Evolutionary conservation across 1,284 basidiomycete species (phyloP).

Genomic region (Leccinum pallidistipes): DNA sequence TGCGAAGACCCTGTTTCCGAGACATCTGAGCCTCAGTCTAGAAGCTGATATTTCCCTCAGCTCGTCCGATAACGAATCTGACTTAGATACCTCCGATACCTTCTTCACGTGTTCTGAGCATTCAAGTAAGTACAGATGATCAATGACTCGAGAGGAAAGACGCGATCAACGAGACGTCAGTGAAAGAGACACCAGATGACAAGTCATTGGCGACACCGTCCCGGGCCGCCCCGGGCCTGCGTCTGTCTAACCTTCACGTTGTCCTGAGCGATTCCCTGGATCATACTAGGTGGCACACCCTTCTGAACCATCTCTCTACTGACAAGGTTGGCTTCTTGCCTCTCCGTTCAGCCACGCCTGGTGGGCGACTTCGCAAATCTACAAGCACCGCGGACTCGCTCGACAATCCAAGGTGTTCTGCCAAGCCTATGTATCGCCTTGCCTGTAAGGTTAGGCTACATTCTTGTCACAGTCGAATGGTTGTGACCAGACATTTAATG

Average conservation of each 20-base stretch:
- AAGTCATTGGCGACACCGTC: neutral
- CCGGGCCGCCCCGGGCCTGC: neutral
- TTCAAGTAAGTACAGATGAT: neutral
- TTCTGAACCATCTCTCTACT: neutral
- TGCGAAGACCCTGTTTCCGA: neutral
- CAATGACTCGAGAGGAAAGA: neutral
- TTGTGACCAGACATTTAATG: neutral
- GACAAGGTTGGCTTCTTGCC: neutral
- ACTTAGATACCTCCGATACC: neutral
- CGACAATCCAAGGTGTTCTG: neutral
- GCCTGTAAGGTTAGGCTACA: neutral
- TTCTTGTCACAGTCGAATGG: neutral
- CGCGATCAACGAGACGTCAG: neutral
- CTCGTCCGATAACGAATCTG: neutral
- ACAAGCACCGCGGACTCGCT: neutral
- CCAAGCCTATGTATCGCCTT: neutral
- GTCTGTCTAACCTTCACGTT: neutral
- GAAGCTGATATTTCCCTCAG: neutral
- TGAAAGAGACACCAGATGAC: neutral
- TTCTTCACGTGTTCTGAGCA: neutral
- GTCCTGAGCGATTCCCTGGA: neutral
- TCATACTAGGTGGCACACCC: neutral
- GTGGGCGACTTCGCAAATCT: neutral
- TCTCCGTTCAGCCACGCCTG: neutral
- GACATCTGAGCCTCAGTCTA: neutral